These are phyloP conservation scores for Cryphonectria parasitica DNA, from an alignment of 2,329 filamentous ascomycete genomes.

Conservation along the genomic window DNA sequence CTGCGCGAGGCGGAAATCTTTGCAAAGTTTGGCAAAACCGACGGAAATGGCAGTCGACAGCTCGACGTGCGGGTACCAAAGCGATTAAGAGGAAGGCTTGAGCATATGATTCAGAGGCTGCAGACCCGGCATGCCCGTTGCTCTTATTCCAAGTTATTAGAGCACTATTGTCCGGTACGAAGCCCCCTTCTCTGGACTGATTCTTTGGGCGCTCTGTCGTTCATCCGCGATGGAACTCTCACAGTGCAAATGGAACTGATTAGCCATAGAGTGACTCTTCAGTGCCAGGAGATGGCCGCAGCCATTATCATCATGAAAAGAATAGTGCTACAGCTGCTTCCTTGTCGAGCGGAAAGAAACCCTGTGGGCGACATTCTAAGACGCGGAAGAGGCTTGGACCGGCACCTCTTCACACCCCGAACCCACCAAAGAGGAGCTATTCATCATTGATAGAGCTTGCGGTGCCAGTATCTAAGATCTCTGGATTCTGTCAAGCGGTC, in stretches of 20 bases:
- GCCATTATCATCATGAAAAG: slow-evolving; percentile 4
- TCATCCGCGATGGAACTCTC: slow-evolving; percentile 15
- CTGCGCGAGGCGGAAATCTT: slow-evolving; percentile 81
- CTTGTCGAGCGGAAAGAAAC: slow-evolving; percentile 12
- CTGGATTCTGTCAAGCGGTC: slow-evolving; percentile 83
- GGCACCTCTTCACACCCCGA: slow-evolving; percentile 9
- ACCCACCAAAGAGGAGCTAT: slow-evolving; percentile 39
- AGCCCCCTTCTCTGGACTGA: background rate
- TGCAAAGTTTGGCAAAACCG: slow-evolving; percentile 40
- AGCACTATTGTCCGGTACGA: slow-evolving; percentile 76
- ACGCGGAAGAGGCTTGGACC: slow-evolving; percentile 23
- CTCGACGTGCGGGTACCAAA: slow-evolving; percentile 56
- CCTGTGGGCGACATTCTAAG: slow-evolving; percentile 19
- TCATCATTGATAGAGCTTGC: slow-evolving; percentile 67
- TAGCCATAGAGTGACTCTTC: slow-evolving; percentile 14
- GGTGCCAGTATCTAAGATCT: slow-evolving; percentile 70
- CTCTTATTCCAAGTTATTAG: slow-evolving; percentile 77
- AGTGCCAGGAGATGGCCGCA: slow-evolving; percentile 6
- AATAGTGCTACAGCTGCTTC: slow-evolving; percentile 18
- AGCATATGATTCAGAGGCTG: slow-evolving; percentile 66
- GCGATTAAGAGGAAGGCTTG: slow-evolving; percentile 66
- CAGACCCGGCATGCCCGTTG: slow-evolving; percentile 74
- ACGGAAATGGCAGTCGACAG: slow-evolving; percentile 25
- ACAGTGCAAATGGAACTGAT: slow-evolving; percentile 3
- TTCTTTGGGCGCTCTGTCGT: background rate